Evolutionary conservation across 164 flowering plant genomes (phyloP), one percentile per base, ranked within the genome.

Genomic region (Paratinospora sagittata): DNA sequence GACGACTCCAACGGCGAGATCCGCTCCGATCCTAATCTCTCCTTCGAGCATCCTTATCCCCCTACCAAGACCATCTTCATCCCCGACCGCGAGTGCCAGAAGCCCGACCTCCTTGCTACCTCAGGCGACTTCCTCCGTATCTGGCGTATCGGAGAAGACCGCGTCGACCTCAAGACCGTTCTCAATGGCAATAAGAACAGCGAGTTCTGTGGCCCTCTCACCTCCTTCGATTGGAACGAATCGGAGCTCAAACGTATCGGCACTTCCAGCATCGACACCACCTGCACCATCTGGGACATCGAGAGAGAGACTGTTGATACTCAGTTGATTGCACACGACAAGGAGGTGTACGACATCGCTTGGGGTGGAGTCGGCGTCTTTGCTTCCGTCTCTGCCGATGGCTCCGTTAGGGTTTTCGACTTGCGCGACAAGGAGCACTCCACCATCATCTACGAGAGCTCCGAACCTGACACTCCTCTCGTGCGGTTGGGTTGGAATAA

Each of bases 301-400:
- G 97, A 91, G 74, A 63, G 83, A 5, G 89, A 87, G 69, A 70
- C 82, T 13, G 97, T 91, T 12, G 95, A 91, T 61, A 91, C 97
- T 21, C 97, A 92, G 75, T 77, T 92, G 21, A 92, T 92, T 33
- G 97, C 96, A 16, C 97, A 92, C 63, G 97, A 92, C 45, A 90
- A 90, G 78, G 97, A 92, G 84, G 97, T 92, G 24, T 89, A 89
- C 67, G 97, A 92, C 74, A 92, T 92, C 30, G 97, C 97, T 23
- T 92, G 97, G 97, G 97, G 97, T 14, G 97, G 92, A 5, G 92
- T 85, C 3, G 96, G 96, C 14, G 97, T 92, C 26, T 90, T 92
- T 41, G 97, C 97, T 23, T 92, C 97, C n/a, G 97, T 92, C 30
- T 92, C 97, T 2, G 96, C 92, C 0, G 97, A 92, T 41, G 93